Conservation (phyloP, 2,329 filamentous ascomycete genomes). For the Aspergillus sp. region DNA sequence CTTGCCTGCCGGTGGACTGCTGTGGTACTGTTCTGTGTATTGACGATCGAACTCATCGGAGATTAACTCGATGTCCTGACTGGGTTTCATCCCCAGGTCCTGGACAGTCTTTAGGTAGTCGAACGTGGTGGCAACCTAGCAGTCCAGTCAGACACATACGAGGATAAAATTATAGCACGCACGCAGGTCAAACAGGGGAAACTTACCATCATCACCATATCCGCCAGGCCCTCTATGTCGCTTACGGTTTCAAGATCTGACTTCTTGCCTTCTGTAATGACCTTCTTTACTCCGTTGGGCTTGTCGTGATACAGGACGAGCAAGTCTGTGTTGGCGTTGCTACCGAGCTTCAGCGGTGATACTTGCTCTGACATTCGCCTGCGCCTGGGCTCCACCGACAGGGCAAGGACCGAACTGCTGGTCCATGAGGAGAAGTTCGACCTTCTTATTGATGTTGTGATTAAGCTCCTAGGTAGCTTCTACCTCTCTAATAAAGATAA, state of each 20-base stretch:
- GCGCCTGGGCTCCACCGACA: conserved; percentile 5
- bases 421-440: conserved; percentile 10
- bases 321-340: not conserved
- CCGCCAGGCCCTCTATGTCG: not conserved
- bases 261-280: conserved; percentile 10
- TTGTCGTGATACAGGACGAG: conserved; percentile 6
- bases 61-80: conserved; percentile 10
- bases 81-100: conserved; percentile 11
- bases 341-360: conserved; percentile 4
- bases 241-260: not conserved
- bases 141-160: not conserved
- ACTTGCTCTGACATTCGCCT: conserved; percentile 8
- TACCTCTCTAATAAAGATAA: conserved; percentile 2
- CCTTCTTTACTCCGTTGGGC: conserved; percentile 9
- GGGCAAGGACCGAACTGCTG: conserved; percentile 13
- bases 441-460: conserved; percentile 8
- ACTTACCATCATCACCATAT: conserved; percentile 11
- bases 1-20: conserved; percentile 3
- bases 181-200: not conserved
- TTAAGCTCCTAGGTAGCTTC: conserved; percentile 10
- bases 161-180: not conserved
- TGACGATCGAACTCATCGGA: conserved; percentile 11
- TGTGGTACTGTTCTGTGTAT: conserved; percentile 4
- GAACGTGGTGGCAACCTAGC: conserved; percentile 5
- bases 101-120: conserved; percentile 8